phyloP scores from a whole-genome alignment of 345 rosid genomes.

The Eucalyptus pumila region DNA sequence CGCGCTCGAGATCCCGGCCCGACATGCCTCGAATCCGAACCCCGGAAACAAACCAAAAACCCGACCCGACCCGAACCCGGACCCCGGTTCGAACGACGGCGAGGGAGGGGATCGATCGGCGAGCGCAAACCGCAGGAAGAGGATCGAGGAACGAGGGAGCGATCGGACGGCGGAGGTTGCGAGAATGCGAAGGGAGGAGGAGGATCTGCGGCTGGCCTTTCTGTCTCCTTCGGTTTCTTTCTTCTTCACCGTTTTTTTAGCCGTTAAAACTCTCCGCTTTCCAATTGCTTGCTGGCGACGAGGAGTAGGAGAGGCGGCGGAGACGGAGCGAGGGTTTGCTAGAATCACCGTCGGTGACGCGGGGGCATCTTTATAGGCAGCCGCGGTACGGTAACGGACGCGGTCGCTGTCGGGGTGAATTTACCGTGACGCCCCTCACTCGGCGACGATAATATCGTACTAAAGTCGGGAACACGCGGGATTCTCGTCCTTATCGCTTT shows the following conservation, averaged over 20 bases:
- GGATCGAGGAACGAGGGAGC: neutral
- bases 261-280: neutral
- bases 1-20: slow-evolving; percentile 57
- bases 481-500: too few species aligned
- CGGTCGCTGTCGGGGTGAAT: neutral
- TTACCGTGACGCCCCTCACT: neutral
- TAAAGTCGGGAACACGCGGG: too few species aligned
- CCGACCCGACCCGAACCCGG: neutral
- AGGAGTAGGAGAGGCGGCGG: neutral
- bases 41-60: too few species aligned
- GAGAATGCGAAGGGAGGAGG: neutral
- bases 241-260: neutral
- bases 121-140: neutral
- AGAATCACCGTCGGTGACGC: neutral
- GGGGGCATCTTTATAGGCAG: neutral
- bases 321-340: neutral
- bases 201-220: neutral
- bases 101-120: neutral
- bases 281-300: neutral
- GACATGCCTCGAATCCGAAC: neutral
- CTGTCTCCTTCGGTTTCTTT: too few species aligned
- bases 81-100: neutral
- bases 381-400: neutral
- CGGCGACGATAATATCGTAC: too few species aligned
- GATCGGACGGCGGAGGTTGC: neutral